phyloP scores from a whole-genome alignment of 2,329 filamentous ascomycete species.

The Mycosphaerella sp. region DNA sequence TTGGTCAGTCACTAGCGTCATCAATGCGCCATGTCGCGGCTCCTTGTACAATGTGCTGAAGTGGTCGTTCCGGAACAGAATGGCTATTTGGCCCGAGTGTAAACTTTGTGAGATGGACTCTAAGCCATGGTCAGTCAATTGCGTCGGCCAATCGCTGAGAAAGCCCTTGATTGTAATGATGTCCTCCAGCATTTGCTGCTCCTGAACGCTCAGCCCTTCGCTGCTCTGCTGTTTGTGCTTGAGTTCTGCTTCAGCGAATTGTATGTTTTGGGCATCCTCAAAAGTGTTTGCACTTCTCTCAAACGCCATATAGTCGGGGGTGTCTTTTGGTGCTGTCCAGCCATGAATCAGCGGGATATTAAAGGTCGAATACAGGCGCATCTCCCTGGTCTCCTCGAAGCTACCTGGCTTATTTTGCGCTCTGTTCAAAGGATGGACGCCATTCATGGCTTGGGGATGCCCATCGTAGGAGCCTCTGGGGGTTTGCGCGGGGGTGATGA shows the following conservation, averaged over 20 bases:
- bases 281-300: conserved; percentile 72
- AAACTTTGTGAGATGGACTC: conserved; percentile 65
- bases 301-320: conserved; percentile 64
- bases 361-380: conserved; percentile 88
- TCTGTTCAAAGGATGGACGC: conserved; percentile 34
- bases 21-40: conserved; percentile 65
- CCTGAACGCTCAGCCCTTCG: conserved; percentile 60
- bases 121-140: conserved; percentile 77
- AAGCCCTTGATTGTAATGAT: conserved; percentile 80
- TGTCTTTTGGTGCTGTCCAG: conserved; percentile 70
- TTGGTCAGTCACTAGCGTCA: conserved; percentile 85
- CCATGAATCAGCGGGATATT: conserved; percentile 84
- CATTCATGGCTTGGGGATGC: conserved; percentile 31
- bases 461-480: conserved; percentile 25
- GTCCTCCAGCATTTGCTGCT: conserved; percentile 76
- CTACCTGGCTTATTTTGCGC: conserved; percentile 56
- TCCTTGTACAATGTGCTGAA: conserved; percentile 93
- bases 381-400: conserved; percentile 82
- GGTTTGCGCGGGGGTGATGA: conserved; percentile 50
- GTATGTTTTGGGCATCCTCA: conserved; percentile 82
- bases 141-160: conserved; percentile 71
- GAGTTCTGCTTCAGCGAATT: conserved; percentile 83
- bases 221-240: conserved; percentile 65
- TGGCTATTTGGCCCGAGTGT: conserved; percentile 72
- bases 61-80: conserved; percentile 94